Percentiles rank a stretch among this genome's conserved stretches.
These are phyloP conservation scores for Phlebiopsis gigantea DNA, from an alignment of 768 basidiomycete genomes.

Conservation along the genomic window DNA sequence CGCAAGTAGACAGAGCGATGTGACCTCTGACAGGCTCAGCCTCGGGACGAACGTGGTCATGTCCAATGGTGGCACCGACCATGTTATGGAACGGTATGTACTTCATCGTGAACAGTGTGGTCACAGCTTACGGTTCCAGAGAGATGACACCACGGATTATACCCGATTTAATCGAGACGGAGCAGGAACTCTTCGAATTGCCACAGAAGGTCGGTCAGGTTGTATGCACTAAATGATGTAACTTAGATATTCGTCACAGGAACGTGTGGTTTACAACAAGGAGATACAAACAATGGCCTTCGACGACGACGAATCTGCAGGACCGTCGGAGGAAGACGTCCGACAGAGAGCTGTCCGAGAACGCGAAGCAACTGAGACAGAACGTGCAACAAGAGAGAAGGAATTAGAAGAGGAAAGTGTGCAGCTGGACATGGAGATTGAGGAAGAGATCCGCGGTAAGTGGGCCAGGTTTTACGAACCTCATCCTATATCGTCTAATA, in stretches of 20 bases:
- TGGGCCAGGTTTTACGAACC: not conserved
- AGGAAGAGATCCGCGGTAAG: slow-evolving; percentile 77
- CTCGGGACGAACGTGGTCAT: slow-evolving; percentile 41
- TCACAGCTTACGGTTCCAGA: slow-evolving; percentile 29
- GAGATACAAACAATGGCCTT: slow-evolving; percentile 73
- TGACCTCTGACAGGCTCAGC: slow-evolving; percentile 42
- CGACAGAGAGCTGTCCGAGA: slow-evolving; percentile 64
- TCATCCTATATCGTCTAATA: not conserved
- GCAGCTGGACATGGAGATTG: slow-evolving; percentile 80
- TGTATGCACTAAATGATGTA: not conserved
- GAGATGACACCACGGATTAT: slow-evolving; percentile 58
- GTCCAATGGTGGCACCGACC: slow-evolving; percentile 54
- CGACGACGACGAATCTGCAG: slow-evolving; percentile 45
- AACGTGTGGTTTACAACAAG: slow-evolving; percentile 79
- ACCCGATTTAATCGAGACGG: slow-evolving; percentile 82
- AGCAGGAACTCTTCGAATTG: slow-evolving; percentile 86
- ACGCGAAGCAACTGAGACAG: slow-evolving; percentile 60
- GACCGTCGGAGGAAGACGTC: slow-evolving; percentile 63
- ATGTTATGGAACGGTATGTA: slow-evolving; percentile 64
- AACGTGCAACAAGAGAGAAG: slow-evolving; percentile 63
- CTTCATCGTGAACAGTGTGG: not conserved
- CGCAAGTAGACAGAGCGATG: slow-evolving; percentile 67
- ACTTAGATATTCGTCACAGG: slow-evolving; percentile 34
- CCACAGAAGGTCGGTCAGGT: slow-evolving; percentile 68
- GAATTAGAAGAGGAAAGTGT: slow-evolving; percentile 81